A percentile compares a stretch with the other conserved stretches of the same genome.
These are phyloP conservation scores for Eutrema japonicum DNA, from an alignment of 345 rosid genomes.

Conservation along the genomic window DNA sequence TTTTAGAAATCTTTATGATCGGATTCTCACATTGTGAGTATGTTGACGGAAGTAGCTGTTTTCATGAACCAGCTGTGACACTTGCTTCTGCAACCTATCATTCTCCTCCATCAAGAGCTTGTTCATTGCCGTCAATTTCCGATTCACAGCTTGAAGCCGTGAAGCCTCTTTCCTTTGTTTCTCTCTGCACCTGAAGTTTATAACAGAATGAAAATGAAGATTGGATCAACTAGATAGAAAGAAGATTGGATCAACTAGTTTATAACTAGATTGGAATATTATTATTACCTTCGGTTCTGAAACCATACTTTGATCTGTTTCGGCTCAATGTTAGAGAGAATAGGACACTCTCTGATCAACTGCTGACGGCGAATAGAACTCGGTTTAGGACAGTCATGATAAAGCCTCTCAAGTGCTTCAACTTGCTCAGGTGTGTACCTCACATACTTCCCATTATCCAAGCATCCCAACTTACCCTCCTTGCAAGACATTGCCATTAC, in stretches of 20 bases:
- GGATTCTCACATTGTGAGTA: conserved; percentile 71
- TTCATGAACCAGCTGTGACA: conserved; percentile 94
- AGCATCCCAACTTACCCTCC: conserved; percentile 73
- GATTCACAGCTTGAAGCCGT: conserved; percentile 95
- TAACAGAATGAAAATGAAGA: conserved; percentile 25
- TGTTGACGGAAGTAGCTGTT: conserved; percentile 98
- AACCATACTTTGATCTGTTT: conserved; percentile 99
- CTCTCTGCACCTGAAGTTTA: conserved; percentile 84
- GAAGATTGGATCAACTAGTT: too few species aligned
- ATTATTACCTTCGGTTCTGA: conserved; percentile 88
- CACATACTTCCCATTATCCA: conserved; percentile 98
- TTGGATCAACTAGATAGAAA: background rate
- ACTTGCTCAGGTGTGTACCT: conserved; percentile 99
- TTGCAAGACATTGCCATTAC: conserved; percentile 90
- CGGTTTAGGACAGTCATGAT: conserved; percentile 98
- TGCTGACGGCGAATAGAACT: conserved; percentile 99
- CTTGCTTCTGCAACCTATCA: conserved; percentile 99
- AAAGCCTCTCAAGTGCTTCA: conserved; percentile 99
- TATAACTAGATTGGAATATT: too few species aligned
- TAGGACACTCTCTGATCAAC: conserved; percentile 96
- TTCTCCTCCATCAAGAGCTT: conserved; percentile 99
- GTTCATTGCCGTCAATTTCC: conserved; percentile 97
- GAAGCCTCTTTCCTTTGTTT: conserved; percentile 99
- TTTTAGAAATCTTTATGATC: background rate
- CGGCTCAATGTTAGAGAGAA: conserved; percentile 98